Evolutionary conservation across 768 basidiomycete genomes (phyloP).

Genomic region (Agaricus subrufescens): DNA sequence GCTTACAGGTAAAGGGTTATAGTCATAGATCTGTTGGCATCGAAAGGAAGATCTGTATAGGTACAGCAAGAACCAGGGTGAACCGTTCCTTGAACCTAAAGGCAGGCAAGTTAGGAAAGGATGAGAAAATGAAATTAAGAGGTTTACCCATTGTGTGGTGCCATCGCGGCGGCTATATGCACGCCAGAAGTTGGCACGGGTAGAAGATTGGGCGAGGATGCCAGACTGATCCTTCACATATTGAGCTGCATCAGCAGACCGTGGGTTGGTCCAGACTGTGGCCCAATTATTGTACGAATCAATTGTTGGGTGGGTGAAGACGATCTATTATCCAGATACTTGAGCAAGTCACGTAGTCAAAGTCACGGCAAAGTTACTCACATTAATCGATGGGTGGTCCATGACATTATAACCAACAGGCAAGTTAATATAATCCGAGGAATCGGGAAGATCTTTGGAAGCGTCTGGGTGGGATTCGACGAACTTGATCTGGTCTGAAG

Average conservation of each 20-base stretch:
- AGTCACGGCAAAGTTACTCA: constrained; percentile 19
- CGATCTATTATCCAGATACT: constrained; percentile 30
- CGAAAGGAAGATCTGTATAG: constrained; percentile 45
- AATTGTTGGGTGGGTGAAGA: constrained; percentile 59
- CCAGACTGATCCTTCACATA: constrained; percentile 49
- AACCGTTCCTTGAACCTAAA: constrained; percentile 56
- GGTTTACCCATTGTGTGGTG: constrained; percentile 43
- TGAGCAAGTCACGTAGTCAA: background rate
- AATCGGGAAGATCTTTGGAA: constrained; percentile 42
- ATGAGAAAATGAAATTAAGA: background rate
- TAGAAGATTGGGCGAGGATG: constrained; percentile 52
- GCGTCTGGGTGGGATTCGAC: constrained; percentile 44
- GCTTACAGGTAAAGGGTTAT: constrained; percentile 57
- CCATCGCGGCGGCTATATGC: constrained; percentile 42
- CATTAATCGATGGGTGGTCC: constrained; percentile 64
- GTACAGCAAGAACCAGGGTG: constrained; percentile 55
- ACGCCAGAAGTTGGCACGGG: constrained; percentile 59
- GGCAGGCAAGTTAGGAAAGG: background rate
- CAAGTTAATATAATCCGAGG: constrained; percentile 49
- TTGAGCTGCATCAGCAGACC: constrained; percentile 50
- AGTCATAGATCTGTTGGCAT: constrained; percentile 52
- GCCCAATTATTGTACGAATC: constrained; percentile 69
- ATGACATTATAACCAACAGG: constrained; percentile 50
- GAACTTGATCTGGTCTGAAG: constrained; percentile 48
- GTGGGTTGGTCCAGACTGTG: constrained; percentile 48